Base-by-base conservation (phyloP, 176 grass and related monocot species). In the Echinochloa phyllopogon region DNA sequence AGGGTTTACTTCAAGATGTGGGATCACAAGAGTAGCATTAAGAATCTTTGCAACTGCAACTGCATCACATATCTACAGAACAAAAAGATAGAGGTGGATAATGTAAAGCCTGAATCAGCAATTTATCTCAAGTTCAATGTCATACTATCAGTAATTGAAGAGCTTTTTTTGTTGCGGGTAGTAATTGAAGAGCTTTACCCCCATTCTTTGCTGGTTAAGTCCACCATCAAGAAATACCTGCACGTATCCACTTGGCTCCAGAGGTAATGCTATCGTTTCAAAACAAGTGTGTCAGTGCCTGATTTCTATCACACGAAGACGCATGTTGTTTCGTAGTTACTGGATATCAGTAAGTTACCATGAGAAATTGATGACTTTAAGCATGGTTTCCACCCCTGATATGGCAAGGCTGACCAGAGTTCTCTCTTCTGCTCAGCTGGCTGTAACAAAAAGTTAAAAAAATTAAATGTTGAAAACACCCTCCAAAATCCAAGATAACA, bases 221-320 rank as follows among this genome's bases (percentile, higher is more conserved):
- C 96, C 96, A 59, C 96, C 96, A 60, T 98, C 96, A 85, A 98
- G 93, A 87, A 98, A 98, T 78, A 98, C 93, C 88, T 98, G 96
- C 74, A 98, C 88, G 76, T 90, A 98, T 77, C 93, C 93, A 86
- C 76, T 92, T 76, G 81, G 29, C n/a, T 91, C 83, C 25, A 50
- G 69, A 71, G 93, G 83, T 27, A 89, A 37, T 29, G 69, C 96
- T 95, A 80, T 13, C 50, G 21, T 72, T 21, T 79, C 18, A 55
- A 90, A 90, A 82, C 33, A 73, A 69, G 25, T 85, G 5, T 9
- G 75, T 72, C 55, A 29, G 51, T 79, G 72, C 27, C 10, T 75
- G 15, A 52, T 25, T 80, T 72, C 4, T 62, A 43, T 20, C 13
- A 67, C 12, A 80, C 66, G 51, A 42, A 84, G 67, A 69, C 6